phyloP scores from a whole-genome alignment of 1,284 basidiomycete species.

The Trametes polyzona region DNA sequence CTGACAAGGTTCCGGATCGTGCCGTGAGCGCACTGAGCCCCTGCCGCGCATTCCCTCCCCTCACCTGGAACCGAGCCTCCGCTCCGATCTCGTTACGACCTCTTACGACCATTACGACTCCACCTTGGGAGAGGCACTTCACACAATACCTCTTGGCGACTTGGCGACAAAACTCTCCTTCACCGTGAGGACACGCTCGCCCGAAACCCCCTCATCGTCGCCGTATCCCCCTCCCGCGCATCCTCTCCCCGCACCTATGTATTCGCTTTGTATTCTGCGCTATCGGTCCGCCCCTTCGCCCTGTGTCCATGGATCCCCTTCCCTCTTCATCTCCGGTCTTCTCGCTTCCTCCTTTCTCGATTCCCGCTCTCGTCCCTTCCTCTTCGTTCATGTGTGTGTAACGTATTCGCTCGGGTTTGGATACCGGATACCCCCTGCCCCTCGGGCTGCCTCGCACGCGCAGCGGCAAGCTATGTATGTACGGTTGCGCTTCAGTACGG shows the following conservation, averaged over 20 bases:
- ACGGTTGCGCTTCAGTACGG: no score
- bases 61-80: background rate
- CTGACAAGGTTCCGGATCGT: no score
- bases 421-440: no score
- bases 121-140: no score
- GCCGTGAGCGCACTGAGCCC: background rate
- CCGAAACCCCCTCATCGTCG: background rate
- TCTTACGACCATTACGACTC: constrained; percentile 14
- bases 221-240: background rate
- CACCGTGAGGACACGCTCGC: background rate
- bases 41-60: background rate
- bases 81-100: constrained; percentile 4
- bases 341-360: no score
- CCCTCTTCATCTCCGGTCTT: no score
- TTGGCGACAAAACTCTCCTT: background rate
- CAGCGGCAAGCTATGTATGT: no score
- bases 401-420: no score
- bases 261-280: background rate
- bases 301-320: background rate
- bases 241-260: background rate
- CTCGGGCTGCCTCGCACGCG: no score
- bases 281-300: background rate
- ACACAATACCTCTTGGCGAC: no score
- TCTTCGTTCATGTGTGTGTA: no score
- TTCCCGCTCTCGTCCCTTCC: no score